phyloP scores from a whole-genome alignment of 2,329 filamentous ascomycete species.

The Ustilaginoidea virens region DNA sequence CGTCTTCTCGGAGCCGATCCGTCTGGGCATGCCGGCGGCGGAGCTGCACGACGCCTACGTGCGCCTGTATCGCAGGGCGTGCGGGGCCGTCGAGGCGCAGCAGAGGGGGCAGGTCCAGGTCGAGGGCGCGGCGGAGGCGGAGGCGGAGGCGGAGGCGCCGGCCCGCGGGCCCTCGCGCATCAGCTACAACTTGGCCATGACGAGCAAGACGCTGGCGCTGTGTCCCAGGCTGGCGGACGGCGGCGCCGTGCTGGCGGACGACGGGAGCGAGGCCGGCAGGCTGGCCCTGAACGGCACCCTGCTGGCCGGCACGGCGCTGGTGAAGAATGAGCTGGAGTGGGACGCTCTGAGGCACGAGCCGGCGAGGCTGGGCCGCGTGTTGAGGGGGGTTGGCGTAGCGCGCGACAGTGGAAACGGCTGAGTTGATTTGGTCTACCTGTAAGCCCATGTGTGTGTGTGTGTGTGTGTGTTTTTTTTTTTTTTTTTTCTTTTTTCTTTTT shows the following conservation, averaged over 20 bases:
- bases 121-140: constrained; percentile 1
- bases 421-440: too few species aligned
- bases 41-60: constrained; percentile 29
- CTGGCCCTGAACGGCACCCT: constrained; percentile 45
- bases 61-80: constrained; percentile 29
- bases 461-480: too few species aligned
- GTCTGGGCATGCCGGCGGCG: constrained; percentile 15
- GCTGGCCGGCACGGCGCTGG: constrained; percentile 47
- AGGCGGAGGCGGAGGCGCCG: constrained; percentile 11
- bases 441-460: too few species aligned
- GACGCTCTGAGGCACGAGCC: constrained; percentile 29
- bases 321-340: constrained; percentile 44
- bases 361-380: constrained; percentile 4
- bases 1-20: constrained; percentile 25
- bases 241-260: constrained; percentile 12
- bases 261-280: constrained; percentile 22
- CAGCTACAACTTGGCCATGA: constrained; percentile 50
- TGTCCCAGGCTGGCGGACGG: constrained; percentile 41
- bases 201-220: constrained; percentile 33
- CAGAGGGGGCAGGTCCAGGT: too few species aligned
- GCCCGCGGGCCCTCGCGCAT: constrained; percentile 30
- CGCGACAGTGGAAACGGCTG: background rate
- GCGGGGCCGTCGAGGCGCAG: constrained; percentile 18
- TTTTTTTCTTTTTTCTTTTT: too few species aligned
- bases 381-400: constrained; percentile 16